Conservation (phyloP, 106 monocot species). For the Phalaenopsis aphrodite region DNA sequence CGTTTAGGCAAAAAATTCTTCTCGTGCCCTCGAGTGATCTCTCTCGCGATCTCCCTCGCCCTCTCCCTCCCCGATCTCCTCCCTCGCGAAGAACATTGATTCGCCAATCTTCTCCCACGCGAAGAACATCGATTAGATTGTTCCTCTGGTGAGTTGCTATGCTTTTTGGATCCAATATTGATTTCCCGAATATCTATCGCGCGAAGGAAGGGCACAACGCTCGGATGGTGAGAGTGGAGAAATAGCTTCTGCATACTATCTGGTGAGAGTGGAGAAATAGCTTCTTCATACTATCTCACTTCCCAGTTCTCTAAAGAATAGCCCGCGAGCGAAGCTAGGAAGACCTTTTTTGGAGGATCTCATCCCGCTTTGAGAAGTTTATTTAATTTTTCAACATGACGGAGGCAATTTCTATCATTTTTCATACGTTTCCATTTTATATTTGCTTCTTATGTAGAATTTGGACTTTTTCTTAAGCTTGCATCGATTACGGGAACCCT, state of each 20-base stretch:
- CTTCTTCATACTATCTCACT: background rate
- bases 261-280: background rate
- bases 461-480: background rate
- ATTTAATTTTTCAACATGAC: background rate
- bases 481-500: background rate
- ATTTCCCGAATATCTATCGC: background rate
- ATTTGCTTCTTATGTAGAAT: background rate
- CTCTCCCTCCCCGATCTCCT: too few relatives aligned
- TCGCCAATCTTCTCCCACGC: too few relatives aligned
- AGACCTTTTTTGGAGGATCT: background rate
- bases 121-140: too few relatives aligned
- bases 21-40: too few relatives aligned
- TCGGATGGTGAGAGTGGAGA: background rate
- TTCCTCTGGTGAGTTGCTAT: too few relatives aligned
- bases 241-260: background rate
- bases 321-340: background rate
- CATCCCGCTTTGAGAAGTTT: background rate
- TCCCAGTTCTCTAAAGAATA: too few relatives aligned
- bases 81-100: too few relatives aligned
- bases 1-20: too few relatives aligned
- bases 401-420: conserved; percentile 2
- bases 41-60: too few relatives aligned
- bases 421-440: background rate
- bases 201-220: background rate
- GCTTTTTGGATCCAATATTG: background rate